Evolutionary conservation across 2,329 filamentous ascomycete genomes (phyloP), one percentile per base, ranked within the genome.

Genomic region (Trichoderma cornu-damae): DNA sequence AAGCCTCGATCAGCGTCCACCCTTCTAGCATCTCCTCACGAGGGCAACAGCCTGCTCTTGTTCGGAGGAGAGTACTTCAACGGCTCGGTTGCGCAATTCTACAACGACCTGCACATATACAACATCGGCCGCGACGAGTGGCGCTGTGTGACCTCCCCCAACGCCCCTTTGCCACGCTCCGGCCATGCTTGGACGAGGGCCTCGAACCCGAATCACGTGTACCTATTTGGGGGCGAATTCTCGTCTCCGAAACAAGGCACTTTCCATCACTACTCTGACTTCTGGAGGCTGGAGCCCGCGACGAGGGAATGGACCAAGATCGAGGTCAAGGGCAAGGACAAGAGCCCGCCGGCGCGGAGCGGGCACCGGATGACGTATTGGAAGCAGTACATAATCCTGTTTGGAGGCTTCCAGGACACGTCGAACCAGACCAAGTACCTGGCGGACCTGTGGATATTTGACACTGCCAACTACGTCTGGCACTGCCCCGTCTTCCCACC

Each of bases 251-350:
- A 96, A 70, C 94, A 97, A 73, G 94, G 94, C 3, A 97, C 93
- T 0, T 99, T 99, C 68, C 96, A 99, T 72, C 94, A 99, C 73
- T 99, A 99, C 76, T 96, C 96, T 67, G 94, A 97, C 74, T 97
- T 99, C 71, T 99, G 94, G 93, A 82, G 88, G 49, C 81, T 97
- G 42, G 92, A 97, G 68, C 88, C 93, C 0, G 81, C 80, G 7
- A 86, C 83, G 6, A 81, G 91, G 65, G 94, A 99, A 75, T 99
- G 94, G 94, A 89, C 85, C 57, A 88, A 92, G 60, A 79, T 99
- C 32, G 94, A 99, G 71, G 80, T 79, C 65, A 83, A 83, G 75
- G 89, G 89, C 59, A 83, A 84, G 75, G 88, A 89, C 57, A 89
- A 89, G 71, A 81, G 81, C 34, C 93, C 93, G 37, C 87, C 90